Evolutionary conservation across 129 eudicot genomes (phyloP).

Genomic region (Rutidosis leptorrhynchoides): DNA sequence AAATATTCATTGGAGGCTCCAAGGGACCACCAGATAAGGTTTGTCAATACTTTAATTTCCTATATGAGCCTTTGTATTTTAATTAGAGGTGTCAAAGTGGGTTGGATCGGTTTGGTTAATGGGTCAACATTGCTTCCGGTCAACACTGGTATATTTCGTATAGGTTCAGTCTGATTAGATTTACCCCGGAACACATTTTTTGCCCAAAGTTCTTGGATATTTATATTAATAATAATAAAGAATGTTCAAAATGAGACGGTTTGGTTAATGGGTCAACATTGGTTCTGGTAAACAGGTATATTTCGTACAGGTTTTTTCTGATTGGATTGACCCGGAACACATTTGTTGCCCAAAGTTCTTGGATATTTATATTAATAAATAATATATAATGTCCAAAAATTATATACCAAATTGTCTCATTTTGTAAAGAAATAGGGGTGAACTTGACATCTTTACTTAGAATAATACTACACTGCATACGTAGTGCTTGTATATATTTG

Average conservation of each 20-base stretch:
- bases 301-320: background rate
- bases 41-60: slow-evolving; percentile 27
- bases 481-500: background rate
- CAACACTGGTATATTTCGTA: no score
- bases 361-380: background rate
- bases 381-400: no score
- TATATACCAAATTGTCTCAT: background rate
- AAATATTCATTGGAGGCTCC: slow-evolving; percentile 78
- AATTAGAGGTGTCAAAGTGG: no score
- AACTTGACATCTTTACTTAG: background rate
- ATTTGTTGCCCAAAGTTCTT: background rate
- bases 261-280: background rate
- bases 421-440: background rate
- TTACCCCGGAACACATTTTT: no score
- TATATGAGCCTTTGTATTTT: background rate
- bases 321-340: background rate
- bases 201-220: no score
- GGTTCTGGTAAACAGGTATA: background rate
- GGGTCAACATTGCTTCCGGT: no score
- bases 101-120: no score
- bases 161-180: no score
- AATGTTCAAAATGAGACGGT: no score
- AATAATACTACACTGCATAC: background rate
- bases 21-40: slow-evolving; percentile 99
- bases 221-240: no score